Evolutionary conservation across 1,284 basidiomycete species (phyloP).

Genomic region (Austroboletus niveus): DNA sequence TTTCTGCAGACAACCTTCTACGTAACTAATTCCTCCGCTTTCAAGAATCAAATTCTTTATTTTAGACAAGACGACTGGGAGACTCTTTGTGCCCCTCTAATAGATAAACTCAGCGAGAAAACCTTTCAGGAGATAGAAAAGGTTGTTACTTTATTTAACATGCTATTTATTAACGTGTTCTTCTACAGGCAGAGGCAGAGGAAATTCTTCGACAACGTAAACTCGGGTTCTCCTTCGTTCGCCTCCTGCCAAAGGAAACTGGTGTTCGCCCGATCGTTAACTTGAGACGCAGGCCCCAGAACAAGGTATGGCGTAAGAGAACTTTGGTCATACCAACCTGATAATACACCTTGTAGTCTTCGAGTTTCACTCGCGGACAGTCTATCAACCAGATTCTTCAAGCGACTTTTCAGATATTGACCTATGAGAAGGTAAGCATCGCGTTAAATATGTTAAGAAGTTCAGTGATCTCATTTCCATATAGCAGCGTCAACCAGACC

Average conservation of each 20-base stretch:
- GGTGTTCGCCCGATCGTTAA: constrained; percentile 97
- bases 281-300: constrained; percentile 59
- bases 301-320: constrained; percentile 19
- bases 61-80: constrained; percentile 96
- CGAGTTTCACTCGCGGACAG: constrained; percentile 31
- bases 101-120: constrained; percentile 65
- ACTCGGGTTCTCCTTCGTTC: constrained; percentile 83
- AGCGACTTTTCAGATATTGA: constrained; percentile 80
- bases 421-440: constrained; percentile 73
- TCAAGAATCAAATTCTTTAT: constrained; percentile 85
- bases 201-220: constrained; percentile 65
- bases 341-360: constrained; percentile 22
- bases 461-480: not conserved
- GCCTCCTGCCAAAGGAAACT: constrained; percentile 90
- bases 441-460: not conserved
- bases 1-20: constrained; percentile 83
- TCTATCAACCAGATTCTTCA: constrained; percentile 89
- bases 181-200: constrained; percentile 60
- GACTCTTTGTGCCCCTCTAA: constrained; percentile 76
- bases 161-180: constrained; percentile 7
- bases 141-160: constrained; percentile 35
- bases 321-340: not conserved
- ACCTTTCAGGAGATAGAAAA: constrained; percentile 65
- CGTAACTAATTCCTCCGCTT: constrained; percentile 88
- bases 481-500: constrained; percentile 61